These are phyloP conservation scores for Clohesyomyces aquaticus DNA, from an alignment of 495 filamentous ascomycete species.

Conservation along the genomic window DNA sequence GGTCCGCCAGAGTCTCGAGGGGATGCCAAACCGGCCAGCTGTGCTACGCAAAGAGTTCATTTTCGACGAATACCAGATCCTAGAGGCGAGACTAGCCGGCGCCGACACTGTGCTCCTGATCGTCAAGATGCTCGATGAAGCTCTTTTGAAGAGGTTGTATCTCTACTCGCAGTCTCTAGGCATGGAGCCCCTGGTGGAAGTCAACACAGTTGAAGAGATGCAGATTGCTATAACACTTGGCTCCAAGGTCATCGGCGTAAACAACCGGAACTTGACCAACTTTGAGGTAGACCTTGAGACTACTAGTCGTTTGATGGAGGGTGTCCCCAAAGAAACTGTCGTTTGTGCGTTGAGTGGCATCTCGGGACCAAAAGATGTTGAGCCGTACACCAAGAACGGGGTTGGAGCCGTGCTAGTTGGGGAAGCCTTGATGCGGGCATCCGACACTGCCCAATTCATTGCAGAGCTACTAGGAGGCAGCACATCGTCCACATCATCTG, in stretches of 20 bases:
- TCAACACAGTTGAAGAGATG: slow-evolving; percentile 95
- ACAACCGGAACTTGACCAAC: slow-evolving; percentile 92
- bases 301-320: slow-evolving; percentile 83
- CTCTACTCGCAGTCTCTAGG: slow-evolving; percentile 84
- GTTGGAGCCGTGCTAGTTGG: slow-evolving; percentile 94
- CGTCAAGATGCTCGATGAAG: slow-evolving; percentile 91
- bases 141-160: slow-evolving; percentile 77
- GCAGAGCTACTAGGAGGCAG: slow-evolving; percentile 71
- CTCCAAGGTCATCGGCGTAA: slow-evolving; percentile 94
- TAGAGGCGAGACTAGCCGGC: slow-evolving; percentile 90
- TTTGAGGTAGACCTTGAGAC: slow-evolving; percentile 97
- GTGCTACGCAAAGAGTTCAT: slow-evolving; percentile 96
- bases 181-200: slow-evolving; percentile 98
- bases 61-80: slow-evolving; percentile 97
- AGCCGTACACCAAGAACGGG: slow-evolving; percentile 82
- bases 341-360: slow-evolving; percentile 96
- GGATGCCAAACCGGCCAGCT: slow-evolving; percentile 88
- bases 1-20: slow-evolving; percentile 83
- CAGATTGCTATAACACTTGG: slow-evolving; percentile 81
- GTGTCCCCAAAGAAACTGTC: slow-evolving; percentile 82
- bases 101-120: slow-evolving; percentile 96
- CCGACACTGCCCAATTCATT: slow-evolving; percentile 79
- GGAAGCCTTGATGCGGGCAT: slow-evolving; percentile 91
- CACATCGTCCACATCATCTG: slow-evolving; percentile 13
- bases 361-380: slow-evolving; percentile 84